Percentiles rank a stretch among this genome's conserved stretches.
Evolutionary conservation across 768 basidiomycete genomes (phyloP).

Genomic region (Termitomyces sp.): DNA sequence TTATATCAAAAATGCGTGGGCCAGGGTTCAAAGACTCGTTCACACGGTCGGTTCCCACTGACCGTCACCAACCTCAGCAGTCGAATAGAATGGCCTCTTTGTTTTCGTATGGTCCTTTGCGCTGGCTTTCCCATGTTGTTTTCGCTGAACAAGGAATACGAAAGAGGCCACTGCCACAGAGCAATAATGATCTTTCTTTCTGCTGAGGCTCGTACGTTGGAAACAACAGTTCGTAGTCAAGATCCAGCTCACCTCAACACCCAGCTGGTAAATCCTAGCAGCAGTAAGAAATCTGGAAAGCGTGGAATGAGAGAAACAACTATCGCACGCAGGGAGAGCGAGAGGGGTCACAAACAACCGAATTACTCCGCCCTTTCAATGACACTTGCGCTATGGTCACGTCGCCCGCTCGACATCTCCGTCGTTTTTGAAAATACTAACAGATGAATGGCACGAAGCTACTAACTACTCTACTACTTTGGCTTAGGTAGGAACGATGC

Average conservation of each 20-base stretch:
- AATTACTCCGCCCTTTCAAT: background rate
- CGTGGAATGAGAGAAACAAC: background rate
- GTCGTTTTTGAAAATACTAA: background rate
- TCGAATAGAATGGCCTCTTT: conserved; percentile 1
- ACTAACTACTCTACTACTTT: background rate
- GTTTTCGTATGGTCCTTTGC: background rate
- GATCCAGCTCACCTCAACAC: background rate
- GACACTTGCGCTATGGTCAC: background rate
- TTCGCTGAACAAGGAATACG: background rate
- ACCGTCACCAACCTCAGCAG: background rate
- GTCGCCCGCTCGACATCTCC: background rate
- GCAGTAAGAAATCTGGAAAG: background rate
- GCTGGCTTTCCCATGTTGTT: background rate
- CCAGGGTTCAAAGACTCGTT: conserved; percentile 5
- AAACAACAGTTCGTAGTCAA: background rate
- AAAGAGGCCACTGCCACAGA: background rate
- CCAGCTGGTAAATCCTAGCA: background rate
- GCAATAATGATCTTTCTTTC: background rate
- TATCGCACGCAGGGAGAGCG: background rate
- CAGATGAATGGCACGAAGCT: background rate
- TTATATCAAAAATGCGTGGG: conserved; percentile 4
- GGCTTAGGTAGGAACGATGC: background rate
- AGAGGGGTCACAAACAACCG: background rate
- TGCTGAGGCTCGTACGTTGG: background rate
- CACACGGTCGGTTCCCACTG: conserved; percentile 6